phyloP scores from a whole-genome alignment of 192 early-diverging fungal genomes.

The Coemansia biformis region DNA sequence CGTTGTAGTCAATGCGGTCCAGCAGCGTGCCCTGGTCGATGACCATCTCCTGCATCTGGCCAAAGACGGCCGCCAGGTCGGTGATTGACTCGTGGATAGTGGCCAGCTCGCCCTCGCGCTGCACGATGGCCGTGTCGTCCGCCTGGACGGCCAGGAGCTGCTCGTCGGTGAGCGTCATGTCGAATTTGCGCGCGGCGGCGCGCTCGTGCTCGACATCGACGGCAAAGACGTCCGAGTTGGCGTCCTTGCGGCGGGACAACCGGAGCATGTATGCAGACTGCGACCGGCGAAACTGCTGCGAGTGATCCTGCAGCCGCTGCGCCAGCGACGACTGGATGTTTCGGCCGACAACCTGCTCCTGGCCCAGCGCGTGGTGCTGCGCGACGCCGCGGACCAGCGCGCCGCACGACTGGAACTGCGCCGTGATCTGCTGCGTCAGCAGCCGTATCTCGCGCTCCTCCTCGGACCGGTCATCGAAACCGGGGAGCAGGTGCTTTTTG shows the following conservation, averaged over 20 bases:
- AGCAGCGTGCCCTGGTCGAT: constrained; percentile 97
- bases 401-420: constrained; percentile 82
- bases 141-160: constrained; percentile 72
- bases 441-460: constrained; percentile 79
- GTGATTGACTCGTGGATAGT: constrained; percentile 89
- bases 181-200: constrained; percentile 33
- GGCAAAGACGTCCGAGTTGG: constrained; percentile 43
- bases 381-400: constrained; percentile 71
- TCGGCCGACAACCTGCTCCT: constrained; percentile 61
- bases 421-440: constrained; percentile 79
- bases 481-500: constrained; percentile 83
- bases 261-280: constrained; percentile 85
- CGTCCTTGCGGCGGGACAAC: constrained; percentile 44
- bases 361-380: constrained; percentile 49
- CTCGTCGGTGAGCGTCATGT: constrained; percentile 73
- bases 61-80: constrained; percentile 85
- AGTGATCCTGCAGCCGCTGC: constrained; percentile 81
- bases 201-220: constrained; percentile 35
- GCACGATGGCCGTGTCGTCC: constrained; percentile 69
- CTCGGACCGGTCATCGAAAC: constrained; percentile 81
- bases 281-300: constrained; percentile 73
- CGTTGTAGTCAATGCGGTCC: constrained; percentile 96
- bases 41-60: constrained; percentile 89
- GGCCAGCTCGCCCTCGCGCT: constrained; percentile 88
- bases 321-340: constrained; percentile 92